A percentile compares a stretch with the other conserved stretches of the same genome.
phyloP scores from a whole-genome alignment of 768 basidiomycete genomes.

The Leccinum pellstonianum region DNA sequence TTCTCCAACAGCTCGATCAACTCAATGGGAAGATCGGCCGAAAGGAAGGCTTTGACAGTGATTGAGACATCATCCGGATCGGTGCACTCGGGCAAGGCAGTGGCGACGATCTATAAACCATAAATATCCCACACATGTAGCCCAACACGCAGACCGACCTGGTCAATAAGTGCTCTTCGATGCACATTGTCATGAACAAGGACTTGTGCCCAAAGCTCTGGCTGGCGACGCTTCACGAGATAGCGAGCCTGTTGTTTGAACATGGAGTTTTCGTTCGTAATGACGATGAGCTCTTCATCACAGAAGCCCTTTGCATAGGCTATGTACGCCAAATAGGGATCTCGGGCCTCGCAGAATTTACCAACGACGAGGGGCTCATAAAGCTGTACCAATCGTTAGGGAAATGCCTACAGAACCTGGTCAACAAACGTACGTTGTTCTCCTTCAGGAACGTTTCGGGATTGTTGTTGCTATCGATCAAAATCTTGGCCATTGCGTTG shows the following conservation, averaged over 20 bases:
- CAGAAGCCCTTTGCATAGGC: constrained; percentile 99
- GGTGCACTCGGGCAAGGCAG: constrained; percentile 93
- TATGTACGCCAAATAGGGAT: constrained; percentile 98
- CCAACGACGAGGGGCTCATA: constrained; percentile 98
- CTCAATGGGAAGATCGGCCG: constrained; percentile 95
- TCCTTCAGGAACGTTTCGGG: constrained; percentile 98
- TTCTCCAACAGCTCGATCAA: constrained; percentile 97
- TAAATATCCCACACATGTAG: background rate
- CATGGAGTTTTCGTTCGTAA: constrained; percentile 99
- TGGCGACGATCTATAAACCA: constrained; percentile 72
- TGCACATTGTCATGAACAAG: constrained; percentile 86
- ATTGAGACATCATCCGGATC: constrained; percentile 98
- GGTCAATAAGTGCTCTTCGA: constrained; percentile 91
- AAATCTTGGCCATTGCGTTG: constrained; percentile 98
- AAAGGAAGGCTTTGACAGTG: constrained; percentile 98
- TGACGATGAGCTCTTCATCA: constrained; percentile 93
- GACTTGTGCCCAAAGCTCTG: constrained; percentile 96
- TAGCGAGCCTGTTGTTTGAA: constrained; percentile 99
- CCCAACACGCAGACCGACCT: constrained; percentile 45
- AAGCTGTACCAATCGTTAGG: constrained; percentile 47
- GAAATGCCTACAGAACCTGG: background rate
- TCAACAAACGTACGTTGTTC: constrained; percentile 73
- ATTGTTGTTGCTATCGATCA: constrained; percentile 98
- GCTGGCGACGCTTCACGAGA: constrained; percentile 91
- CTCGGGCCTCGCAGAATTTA: constrained; percentile 98